Conservation (phyloP, 2,329 filamentous ascomycete species). For the Aspergillus sojae region DNA sequence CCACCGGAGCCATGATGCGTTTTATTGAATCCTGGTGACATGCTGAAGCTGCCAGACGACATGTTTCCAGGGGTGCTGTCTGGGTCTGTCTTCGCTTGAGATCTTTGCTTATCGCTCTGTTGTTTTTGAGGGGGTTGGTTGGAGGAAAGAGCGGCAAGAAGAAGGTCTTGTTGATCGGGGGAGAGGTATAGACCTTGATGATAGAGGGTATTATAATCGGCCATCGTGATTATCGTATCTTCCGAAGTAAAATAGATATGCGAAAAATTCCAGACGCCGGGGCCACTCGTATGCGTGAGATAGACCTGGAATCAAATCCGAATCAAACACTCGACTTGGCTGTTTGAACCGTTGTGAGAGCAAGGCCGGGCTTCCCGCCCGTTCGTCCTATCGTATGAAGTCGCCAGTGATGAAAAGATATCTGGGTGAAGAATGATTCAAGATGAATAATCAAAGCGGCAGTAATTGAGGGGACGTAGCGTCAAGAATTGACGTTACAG, state of each 20-base stretch:
- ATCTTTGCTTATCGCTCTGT: slow-evolving; percentile 20
- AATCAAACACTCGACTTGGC: slow-evolving; percentile 1
- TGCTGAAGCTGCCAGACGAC: slow-evolving; percentile 47
- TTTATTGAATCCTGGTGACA: slow-evolving; percentile 37
- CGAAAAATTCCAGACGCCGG: neutral
- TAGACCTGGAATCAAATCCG: neutral
- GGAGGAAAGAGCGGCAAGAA: slow-evolving; percentile 75
- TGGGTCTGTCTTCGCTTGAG: slow-evolving; percentile 27
- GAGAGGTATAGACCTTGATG: slow-evolving; percentile 68
- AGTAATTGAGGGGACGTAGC: neutral
- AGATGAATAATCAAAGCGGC: neutral
- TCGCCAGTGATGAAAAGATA: slow-evolving; percentile 6
- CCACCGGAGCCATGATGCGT: slow-evolving; percentile 44
- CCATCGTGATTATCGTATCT: slow-evolving; percentile 30
- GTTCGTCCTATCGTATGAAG: slow-evolving; percentile 26
- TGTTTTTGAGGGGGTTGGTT: slow-evolving; percentile 55
- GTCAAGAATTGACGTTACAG: neutral
- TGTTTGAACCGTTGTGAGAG: slow-evolving; percentile 7
- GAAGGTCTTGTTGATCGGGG: slow-evolving; percentile 73
- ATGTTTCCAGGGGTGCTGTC: slow-evolving; percentile 41
- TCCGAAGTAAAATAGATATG: neutral
- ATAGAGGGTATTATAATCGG: slow-evolving; percentile 43
- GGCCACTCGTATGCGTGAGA: neutral
- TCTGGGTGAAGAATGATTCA: neutral
- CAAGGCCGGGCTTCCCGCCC: slow-evolving; percentile 39